These are phyloP conservation scores for Diaporthe helianthi DNA, from an alignment of 2,329 filamentous ascomycete genomes.

Conservation along the genomic window DNA sequence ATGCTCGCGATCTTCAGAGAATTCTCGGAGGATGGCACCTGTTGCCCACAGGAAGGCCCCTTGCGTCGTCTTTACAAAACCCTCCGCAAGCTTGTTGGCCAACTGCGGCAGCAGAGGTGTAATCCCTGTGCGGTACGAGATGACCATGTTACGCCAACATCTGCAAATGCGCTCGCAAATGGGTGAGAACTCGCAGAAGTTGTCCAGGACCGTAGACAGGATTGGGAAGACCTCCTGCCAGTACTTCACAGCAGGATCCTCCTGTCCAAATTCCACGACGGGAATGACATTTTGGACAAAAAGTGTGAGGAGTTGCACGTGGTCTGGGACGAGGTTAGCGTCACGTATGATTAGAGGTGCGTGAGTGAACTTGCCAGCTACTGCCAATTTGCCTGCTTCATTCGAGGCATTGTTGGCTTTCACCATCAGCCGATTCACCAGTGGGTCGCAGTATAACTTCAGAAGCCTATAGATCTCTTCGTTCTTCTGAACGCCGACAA, in stretches of 20 bases:
- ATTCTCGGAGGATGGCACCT: constrained; percentile 91
- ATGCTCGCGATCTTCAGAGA: constrained; percentile 86
- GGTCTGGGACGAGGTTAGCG: constrained; percentile 62
- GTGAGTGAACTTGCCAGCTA: constrained; percentile 69
- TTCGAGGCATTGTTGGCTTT: constrained; percentile 88
- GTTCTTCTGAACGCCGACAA: constrained; percentile 84
- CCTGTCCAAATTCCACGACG: constrained; percentile 72
- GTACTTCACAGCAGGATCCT: constrained; percentile 93
- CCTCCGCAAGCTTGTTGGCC: constrained; percentile 85
- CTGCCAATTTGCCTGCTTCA: constrained; percentile 75
- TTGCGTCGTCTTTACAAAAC: constrained; percentile 85
- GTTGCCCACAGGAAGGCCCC: constrained; percentile 99
- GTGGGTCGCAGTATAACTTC: constrained; percentile 91
- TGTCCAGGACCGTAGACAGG: constrained; percentile 83
- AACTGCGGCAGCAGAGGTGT: constrained; percentile 82
- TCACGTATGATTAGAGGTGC: neutral
- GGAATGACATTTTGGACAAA: constrained; percentile 84
- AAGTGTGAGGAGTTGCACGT: constrained; percentile 88
- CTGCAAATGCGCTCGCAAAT: constrained; percentile 94
- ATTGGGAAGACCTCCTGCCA: constrained; percentile 94
- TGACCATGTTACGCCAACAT: constrained; percentile 96
- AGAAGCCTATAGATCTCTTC: constrained; percentile 83
- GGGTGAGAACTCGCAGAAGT: constrained; percentile 83
- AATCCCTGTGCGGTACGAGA: constrained; percentile 91
- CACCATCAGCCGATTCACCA: constrained; percentile 83